phyloP scores from a whole-genome alignment of 2,329 filamentous ascomycete species.

The Colletotrichum sp. region DNA sequence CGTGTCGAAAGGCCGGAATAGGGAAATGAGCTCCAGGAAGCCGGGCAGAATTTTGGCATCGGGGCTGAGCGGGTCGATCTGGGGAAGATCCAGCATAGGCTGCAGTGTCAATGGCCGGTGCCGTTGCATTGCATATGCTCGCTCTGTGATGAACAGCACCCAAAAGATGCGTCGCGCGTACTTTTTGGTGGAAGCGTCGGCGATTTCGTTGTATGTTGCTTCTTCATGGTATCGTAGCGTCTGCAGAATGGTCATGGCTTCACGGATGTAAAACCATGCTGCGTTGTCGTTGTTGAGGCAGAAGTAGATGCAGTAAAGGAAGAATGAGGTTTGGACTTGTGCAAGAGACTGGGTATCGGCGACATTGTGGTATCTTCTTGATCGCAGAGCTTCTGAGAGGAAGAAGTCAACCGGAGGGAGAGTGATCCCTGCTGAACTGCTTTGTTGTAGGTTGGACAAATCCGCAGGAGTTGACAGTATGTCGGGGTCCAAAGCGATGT shows the following conservation, averaged over 20 bases:
- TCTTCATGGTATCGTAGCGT: neutral
- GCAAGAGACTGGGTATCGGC: neutral
- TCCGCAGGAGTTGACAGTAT: neutral
- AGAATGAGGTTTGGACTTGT: neutral
- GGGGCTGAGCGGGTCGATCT: neutral
- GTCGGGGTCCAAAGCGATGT: neutral
- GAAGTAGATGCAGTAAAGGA: neutral
- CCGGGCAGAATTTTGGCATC: neutral
- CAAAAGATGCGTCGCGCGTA: neutral
- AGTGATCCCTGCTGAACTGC: neutral
- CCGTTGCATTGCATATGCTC: neutral
- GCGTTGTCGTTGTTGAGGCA: neutral
- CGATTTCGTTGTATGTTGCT: neutral
- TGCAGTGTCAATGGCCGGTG: neutral
- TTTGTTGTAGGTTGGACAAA: neutral
- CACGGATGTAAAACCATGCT: neutral
- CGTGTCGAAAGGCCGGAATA: neutral
- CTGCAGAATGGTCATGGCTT: neutral
- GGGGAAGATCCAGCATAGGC: neutral
- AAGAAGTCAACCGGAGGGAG: neutral
- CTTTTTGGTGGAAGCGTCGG: neutral
- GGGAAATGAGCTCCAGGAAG: neutral
- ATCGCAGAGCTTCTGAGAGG: neutral
- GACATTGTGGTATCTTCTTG: neutral
- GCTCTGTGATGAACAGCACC: neutral